Conservation (phyloP, 768 basidiomycete genomes). For the Suillus subluteus region DNA sequence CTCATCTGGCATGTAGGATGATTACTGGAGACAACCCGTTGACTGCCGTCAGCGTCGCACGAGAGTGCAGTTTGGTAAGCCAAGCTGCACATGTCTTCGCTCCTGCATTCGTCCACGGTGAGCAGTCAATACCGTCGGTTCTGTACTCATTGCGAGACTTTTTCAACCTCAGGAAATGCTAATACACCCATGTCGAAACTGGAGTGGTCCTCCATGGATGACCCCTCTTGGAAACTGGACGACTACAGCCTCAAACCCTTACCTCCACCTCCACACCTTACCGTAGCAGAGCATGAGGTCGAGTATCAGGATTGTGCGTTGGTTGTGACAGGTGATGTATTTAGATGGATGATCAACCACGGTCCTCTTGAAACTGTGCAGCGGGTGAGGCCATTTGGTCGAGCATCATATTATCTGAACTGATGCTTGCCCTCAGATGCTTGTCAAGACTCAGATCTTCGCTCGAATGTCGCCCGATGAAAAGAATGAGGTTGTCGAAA, state of each 20-base stretch:
- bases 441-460: constrained; percentile 95
- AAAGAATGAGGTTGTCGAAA: constrained; percentile 97
- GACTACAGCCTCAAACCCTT: constrained; percentile 85
- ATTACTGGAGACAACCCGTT: constrained; percentile 97
- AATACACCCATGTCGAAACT: constrained; percentile 60
- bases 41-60: constrained; percentile 95
- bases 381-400: constrained; percentile 56
- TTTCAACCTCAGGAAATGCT: constrained; percentile 51
- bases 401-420: background rate
- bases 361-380: constrained; percentile 94
- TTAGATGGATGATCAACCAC: constrained; percentile 97
- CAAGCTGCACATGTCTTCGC: constrained; percentile 89
- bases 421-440: constrained; percentile 66
- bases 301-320: constrained; percentile 88
- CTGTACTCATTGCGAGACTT: background rate
- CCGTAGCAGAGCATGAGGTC: constrained; percentile 70
- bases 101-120: constrained; percentile 79
- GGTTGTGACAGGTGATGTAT: constrained; percentile 92
- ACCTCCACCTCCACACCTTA: constrained; percentile 68
- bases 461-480: constrained; percentile 99
- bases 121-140: constrained; percentile 9
- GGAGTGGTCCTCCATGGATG: constrained; percentile 93
- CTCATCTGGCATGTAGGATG: constrained; percentile 95
- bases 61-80: constrained; percentile 89
- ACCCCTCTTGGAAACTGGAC: constrained; percentile 82